A percentile compares a stretch with the other conserved stretches of the same genome.
phyloP scores from a whole-genome alignment of 2,329 filamentous ascomycete species.

The Aureobasidium sp. region DNA sequence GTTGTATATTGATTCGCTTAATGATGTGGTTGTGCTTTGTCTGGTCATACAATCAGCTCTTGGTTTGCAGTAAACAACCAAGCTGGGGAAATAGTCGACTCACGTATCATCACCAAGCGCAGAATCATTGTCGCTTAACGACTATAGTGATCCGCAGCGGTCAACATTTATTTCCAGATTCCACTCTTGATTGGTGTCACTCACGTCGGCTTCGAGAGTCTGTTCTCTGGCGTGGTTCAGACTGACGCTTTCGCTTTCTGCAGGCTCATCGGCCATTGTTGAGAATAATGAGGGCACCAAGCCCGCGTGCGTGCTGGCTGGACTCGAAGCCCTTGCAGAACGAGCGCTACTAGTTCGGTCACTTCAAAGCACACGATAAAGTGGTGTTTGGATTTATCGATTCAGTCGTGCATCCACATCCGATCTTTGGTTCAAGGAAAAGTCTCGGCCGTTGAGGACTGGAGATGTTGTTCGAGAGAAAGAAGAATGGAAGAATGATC shows the following conservation, averaged over 20 bases:
- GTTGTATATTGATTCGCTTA: conserved; percentile 32
- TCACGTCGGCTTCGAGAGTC: conserved; percentile 31
- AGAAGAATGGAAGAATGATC: neutral
- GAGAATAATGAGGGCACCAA: neutral
- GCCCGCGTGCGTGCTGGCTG: neutral
- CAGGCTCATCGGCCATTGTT: neutral
- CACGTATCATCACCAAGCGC: conserved; percentile 30
- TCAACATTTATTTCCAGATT: neutral
- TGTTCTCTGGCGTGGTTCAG: conserved; percentile 28
- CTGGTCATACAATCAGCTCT: conserved; percentile 19
- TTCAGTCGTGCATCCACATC: neutral
- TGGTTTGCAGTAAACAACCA: conserved; percentile 7
- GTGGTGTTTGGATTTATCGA: neutral
- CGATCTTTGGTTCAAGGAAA: neutral
- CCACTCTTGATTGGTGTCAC: neutral
- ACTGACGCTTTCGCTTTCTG: conserved; percentile 2
- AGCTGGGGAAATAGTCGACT: neutral
- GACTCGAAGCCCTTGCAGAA: conserved; percentile 5
- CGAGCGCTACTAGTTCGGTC: neutral
- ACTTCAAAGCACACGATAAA: neutral
- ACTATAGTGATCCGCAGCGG: neutral
- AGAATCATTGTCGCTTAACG: conserved; percentile 29
- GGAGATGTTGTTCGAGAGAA: too few relatives aligned
- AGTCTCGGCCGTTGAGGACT: neutral
- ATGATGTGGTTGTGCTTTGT: conserved; percentile 28